Evolutionary conservation across 768 basidiomycete genomes (phyloP).

Genomic region (Tephrocybe sp.): DNA sequence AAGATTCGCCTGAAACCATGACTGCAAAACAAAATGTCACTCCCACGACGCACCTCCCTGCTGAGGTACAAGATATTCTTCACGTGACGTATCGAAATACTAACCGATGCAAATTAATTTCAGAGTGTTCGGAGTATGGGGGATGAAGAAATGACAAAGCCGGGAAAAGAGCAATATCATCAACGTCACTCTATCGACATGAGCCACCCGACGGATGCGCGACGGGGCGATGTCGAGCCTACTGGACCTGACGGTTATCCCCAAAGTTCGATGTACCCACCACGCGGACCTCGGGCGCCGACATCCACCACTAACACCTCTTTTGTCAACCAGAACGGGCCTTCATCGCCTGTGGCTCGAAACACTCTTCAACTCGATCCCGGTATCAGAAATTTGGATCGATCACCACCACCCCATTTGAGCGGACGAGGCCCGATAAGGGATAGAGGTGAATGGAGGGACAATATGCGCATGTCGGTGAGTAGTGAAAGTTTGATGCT

Average conservation of each 20-base stretch:
- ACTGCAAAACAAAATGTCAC: background rate
- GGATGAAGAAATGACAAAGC: background rate
- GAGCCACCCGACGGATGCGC: conserved; percentile 6
- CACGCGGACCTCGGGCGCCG: conserved; percentile 26
- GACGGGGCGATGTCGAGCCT: conserved; percentile 11
- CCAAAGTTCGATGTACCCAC: conserved; percentile 11
- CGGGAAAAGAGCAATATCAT: background rate
- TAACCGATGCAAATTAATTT: too few relatives aligned
- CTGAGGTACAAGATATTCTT: background rate
- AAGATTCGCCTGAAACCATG: background rate
- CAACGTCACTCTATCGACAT: background rate
- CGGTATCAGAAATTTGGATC: conserved; percentile 9
- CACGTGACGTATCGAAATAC: background rate
- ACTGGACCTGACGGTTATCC: conserved; percentile 31
- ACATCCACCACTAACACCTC: conserved; percentile 9
- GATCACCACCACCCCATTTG: conserved; percentile 21
- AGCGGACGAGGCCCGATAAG: conserved; percentile 4
- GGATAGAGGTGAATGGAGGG: conserved; percentile 9
- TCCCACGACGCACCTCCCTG: background rate
- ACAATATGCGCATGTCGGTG: conserved; percentile 13
- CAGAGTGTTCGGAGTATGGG: background rate
- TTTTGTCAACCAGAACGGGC: conserved; percentile 2
- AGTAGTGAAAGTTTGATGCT: background rate
- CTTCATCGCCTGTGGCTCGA: conserved; percentile 11
- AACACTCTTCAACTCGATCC: conserved; percentile 3